These are phyloP conservation scores for Escovopsis weberi DNA, from an alignment of 2,329 filamentous ascomycete species.

Conservation along the genomic window DNA sequence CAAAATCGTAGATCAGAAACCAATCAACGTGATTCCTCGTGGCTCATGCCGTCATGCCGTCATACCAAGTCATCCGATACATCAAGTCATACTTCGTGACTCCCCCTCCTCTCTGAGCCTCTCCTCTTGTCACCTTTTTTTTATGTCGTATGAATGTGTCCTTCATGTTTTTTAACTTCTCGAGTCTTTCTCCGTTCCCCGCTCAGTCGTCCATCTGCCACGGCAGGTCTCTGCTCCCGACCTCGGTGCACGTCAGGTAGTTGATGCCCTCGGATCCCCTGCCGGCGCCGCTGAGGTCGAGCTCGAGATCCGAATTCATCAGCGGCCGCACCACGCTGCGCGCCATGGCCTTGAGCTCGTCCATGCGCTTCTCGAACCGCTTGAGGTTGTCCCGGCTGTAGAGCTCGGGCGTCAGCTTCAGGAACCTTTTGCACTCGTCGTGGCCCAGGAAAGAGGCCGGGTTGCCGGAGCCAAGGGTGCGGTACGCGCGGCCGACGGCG, in stretches of 20 bases:
- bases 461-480: conserved; percentile 52
- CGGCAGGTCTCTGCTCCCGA: conserved; percentile 34
- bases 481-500: conserved; percentile 58
- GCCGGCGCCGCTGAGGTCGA: conserved; percentile 44
- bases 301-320: conserved; percentile 72
- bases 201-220: conserved; percentile 27
- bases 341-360: conserved; percentile 77
- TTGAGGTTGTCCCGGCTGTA: conserved; percentile 79
- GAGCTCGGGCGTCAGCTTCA: conserved; percentile 67
- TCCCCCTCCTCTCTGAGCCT: too few species aligned
- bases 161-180: background rate
- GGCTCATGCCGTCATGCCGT: too few species aligned
- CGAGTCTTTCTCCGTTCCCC: background rate
- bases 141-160: background rate
- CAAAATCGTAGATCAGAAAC: background rate
- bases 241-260: conserved; percentile 36
- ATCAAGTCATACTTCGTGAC: too few species aligned
- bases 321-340: conserved; percentile 70
- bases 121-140: background rate
- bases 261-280: conserved; percentile 27
- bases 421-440: conserved; percentile 81
- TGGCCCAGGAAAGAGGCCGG: conserved; percentile 55
- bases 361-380: conserved; percentile 72
- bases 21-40: too few species aligned
- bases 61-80: too few species aligned